Evolutionary conservation across 1,139 yeast species (phyloP), one percentile per base, ranked within the genome.

Genomic region (Petasospora rhodanensis): DNA sequence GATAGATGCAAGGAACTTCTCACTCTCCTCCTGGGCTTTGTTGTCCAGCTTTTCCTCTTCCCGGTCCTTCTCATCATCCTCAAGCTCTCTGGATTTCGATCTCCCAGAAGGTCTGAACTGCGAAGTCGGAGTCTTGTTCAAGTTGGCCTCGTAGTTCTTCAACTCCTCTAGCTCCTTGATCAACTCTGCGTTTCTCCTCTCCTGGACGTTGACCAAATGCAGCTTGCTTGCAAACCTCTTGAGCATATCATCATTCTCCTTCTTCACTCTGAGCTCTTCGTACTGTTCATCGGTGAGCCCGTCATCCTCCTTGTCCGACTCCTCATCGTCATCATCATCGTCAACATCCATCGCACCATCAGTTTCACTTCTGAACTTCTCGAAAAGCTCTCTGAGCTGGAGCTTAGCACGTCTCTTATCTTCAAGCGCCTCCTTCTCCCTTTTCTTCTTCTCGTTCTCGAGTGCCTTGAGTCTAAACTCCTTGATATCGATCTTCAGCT

Each of bases 391-490:
- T 46, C 71, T 68, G 40, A 80, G 55, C 31, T 74, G 70, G 26
- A 61, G 55, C 45, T 71, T 72, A 2, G 80, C 68, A 35, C 71
- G 68, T 28, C 58, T 61, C 34, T 76, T 62, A 46, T 79, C 89
- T 22, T 59, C 63, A 26, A 68, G 61, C 10, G 66, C 55, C 45
- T 76, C 79, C 37, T 64, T 64, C 32, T 67, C 69, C 27, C 80
- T 64, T 34, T 74, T 74, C 29, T 69, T 70, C 41, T 68, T 67
- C 43, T 81, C 89, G 21, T 74, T 60, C 22, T 68, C 68, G 34
- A 79, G 55, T 20, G 79, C 83, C 33, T 69, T 70, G 9, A 81
- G 66, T 47, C 91, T 60, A 51, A 81, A 81, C 42, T 70, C 73
- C 31, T 77, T 63, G 35, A 81, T 73, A 42, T 77, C 81, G 38